Evolutionary conservation across 805 yeast species (phyloP).

Genomic region (Kregervanrija delftensis): DNA sequence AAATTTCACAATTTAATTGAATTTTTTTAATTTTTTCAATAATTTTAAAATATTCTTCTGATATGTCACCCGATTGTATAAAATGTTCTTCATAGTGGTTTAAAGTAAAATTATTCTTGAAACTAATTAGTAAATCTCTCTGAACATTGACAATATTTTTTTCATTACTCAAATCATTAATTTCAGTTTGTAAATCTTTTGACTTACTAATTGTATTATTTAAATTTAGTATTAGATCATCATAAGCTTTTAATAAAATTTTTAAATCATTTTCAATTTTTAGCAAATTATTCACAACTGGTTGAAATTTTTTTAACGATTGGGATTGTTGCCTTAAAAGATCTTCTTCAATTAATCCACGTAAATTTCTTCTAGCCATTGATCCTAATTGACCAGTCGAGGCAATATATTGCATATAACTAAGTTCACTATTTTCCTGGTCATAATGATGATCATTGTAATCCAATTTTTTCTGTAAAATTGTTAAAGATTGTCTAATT

Average conservation of each 20-base stretch:
- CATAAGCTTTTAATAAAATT: constrained; percentile 19
- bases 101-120: constrained; percentile 59
- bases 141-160: constrained; percentile 37
- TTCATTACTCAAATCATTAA: constrained; percentile 23
- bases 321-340: constrained; percentile 49
- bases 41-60: constrained; percentile 48
- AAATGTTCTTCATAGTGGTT: constrained; percentile 65
- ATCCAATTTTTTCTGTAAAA: constrained; percentile 20
- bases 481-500: constrained; percentile 23
- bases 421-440: constrained; percentile 8
- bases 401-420: constrained; percentile 29
- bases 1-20: constrained; percentile 58
- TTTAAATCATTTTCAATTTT: constrained; percentile 24
- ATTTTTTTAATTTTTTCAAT: constrained; percentile 58
- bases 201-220: constrained; percentile 20
- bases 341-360: constrained; percentile 56
- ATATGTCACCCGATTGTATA: constrained; percentile 25
- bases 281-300: constrained; percentile 35
- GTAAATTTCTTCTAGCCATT: constrained; percentile 50
- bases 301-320: constrained; percentile 37
- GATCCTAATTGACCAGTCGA: constrained; percentile 35
- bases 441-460: background rate
- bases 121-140: constrained; percentile 42
- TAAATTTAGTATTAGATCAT: constrained; percentile 20
- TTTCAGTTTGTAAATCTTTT: constrained; percentile 11